Evolutionary conservation across 148 eudicot species (phyloP).

Genomic region (Simmondsia chinensis): DNA sequence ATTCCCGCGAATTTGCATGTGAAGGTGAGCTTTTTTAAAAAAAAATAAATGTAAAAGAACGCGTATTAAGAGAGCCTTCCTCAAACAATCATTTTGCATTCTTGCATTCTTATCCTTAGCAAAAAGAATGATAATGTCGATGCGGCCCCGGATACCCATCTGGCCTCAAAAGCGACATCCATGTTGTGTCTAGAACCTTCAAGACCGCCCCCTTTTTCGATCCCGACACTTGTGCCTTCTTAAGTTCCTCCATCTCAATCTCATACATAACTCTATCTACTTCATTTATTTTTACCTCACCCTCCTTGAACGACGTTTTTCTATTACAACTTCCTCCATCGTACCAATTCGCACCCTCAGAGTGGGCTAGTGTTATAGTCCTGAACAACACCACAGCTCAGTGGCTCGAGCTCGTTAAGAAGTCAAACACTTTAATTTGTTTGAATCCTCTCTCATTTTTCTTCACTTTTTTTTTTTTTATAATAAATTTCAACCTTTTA

Average conservation of each 20-base stretch:
- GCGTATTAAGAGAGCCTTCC: background rate
- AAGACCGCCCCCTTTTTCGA: slow-evolving; percentile 18
- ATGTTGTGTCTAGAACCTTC: slow-evolving; percentile 50
- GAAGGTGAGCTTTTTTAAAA: no score
- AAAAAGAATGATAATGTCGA: slow-evolving; percentile 46
- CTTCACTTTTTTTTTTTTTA: no score
- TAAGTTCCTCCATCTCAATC: slow-evolving; percentile 55
- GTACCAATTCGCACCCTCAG: slow-evolving; percentile 74
- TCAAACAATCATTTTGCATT: slow-evolving; percentile 70
- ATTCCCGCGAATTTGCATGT: no score
- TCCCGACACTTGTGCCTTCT: slow-evolving; percentile 20
- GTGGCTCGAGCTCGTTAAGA: slow-evolving; percentile 26
- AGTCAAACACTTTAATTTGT: no score
- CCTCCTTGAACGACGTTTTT: slow-evolving; percentile 38
- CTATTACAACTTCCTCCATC: slow-evolving; percentile 65
- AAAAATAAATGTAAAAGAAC: no score
- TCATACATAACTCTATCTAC: slow-evolving; percentile 33
- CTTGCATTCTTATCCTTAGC: slow-evolving; percentile 41
- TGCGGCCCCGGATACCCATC: slow-evolving; percentile 86
- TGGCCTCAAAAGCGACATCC: slow-evolving; percentile 60
- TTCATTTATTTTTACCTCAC: slow-evolving; percentile 18
- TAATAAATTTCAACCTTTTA: no score
- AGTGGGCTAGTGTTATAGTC: slow-evolving; percentile 68
- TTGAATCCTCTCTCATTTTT: no score
- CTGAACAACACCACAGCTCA: slow-evolving; percentile 33